phyloP scores from a whole-genome alignment of 495 filamentous ascomycete species.

The Neurospora sp. region DNA sequence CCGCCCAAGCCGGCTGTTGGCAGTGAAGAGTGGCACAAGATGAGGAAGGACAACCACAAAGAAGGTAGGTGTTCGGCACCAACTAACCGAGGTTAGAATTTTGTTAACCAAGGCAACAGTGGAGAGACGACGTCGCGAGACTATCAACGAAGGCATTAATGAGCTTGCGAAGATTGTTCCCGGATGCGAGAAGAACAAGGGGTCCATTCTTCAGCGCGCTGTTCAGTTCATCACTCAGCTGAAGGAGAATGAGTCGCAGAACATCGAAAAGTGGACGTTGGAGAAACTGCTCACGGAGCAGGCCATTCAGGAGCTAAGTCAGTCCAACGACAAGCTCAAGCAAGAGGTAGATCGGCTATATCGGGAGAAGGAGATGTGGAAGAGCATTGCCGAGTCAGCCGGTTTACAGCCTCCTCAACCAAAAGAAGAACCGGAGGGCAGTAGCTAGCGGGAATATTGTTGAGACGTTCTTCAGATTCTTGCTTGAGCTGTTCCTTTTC shows the following conservation, averaged over 20 bases:
- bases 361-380: constrained; percentile 75
- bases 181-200: constrained; percentile 98
- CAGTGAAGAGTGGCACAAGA: constrained; percentile 95
- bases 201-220: constrained; percentile 87
- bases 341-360: constrained; percentile 60
- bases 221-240: constrained; percentile 90
- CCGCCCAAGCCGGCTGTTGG: constrained; percentile 75
- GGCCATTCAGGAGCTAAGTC: constrained; percentile 81
- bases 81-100: neutral
- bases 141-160: constrained; percentile 98
- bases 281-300: constrained; percentile 93
- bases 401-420: constrained; percentile 44
- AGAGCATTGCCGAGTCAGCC: constrained; percentile 66
- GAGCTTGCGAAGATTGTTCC: constrained; percentile 96
- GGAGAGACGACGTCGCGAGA: constrained; percentile 92
- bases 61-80: constrained; percentile 55
- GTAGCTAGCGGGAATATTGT: constrained; percentile 10
- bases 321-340: constrained; percentile 85
- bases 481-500: neutral
- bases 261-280: constrained; percentile 93
- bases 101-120: constrained; percentile 41
- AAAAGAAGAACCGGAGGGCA: constrained; percentile 29
- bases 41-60: constrained; percentile 97
- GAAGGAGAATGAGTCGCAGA: constrained; percentile 85
- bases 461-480: neutral